Conservation (phyloP, 2,329 filamentous ascomycete genomes). For the Colletotrichum melonis region DNA sequence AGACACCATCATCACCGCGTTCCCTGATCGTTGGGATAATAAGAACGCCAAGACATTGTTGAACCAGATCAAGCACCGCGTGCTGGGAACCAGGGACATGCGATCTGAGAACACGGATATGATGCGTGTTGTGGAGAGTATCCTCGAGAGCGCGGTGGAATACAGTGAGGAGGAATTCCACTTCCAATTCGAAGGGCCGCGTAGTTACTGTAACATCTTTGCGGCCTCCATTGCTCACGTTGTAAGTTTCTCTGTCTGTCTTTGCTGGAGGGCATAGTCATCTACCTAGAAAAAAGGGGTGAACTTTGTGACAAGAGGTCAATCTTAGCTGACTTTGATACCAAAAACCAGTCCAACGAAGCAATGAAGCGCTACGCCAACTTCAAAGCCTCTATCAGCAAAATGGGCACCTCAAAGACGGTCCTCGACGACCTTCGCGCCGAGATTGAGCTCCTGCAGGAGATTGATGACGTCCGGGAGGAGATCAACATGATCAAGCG, state of each 20-base stretch:
- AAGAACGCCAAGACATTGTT: conserved; percentile 38
- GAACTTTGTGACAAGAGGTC: too few species aligned
- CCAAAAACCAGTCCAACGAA: conserved; percentile 20
- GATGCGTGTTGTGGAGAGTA: conserved; percentile 22
- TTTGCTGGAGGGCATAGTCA: too few species aligned
- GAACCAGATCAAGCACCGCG: conserved; percentile 36
- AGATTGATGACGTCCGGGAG: conserved; percentile 34
- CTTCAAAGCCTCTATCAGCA: conserved; percentile 35
- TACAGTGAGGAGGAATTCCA: conserved; percentile 38
- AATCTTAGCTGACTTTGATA: background rate
- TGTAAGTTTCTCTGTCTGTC: background rate
- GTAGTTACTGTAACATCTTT: conserved; percentile 35
- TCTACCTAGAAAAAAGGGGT: too few species aligned
- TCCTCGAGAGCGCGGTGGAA: conserved; percentile 25
- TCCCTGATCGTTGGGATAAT: conserved; percentile 37
- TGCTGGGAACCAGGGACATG: conserved; percentile 24
- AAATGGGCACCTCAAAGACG: conserved; percentile 35
- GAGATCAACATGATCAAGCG: conserved; percentile 38
- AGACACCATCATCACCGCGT: conserved; percentile 37
- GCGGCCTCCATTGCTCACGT: conserved; percentile 32
- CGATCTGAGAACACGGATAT: conserved; percentile 32
- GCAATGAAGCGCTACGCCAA: conserved; percentile 36
- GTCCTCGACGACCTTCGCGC: conserved; percentile 38
- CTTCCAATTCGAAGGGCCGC: conserved; percentile 36
- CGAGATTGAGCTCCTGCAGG: conserved; percentile 38